Base-by-base conservation (phyloP, 2,329 filamentous ascomycete species). In the Cordyceps cateniannulata region DNA sequence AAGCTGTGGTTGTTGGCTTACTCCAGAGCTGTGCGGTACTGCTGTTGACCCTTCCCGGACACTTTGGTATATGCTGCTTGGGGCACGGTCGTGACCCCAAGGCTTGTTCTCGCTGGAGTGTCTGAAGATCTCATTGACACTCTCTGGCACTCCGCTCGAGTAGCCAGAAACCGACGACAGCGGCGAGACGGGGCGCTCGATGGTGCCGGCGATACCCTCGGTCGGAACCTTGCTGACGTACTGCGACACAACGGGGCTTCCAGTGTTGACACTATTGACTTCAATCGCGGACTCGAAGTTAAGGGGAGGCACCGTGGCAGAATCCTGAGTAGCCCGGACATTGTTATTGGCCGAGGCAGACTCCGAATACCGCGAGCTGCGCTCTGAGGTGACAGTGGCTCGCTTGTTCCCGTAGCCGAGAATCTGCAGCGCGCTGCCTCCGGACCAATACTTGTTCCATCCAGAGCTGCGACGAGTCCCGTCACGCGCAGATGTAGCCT, bases 401-500 rank as follows among this genome's bases (percentile, higher is more conserved):
- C 81, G 72, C 69, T 79, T 76, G 40, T 75, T 69, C 16, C 82
- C 84, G 57, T 86, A 82, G 16, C 85, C 85, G 8, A 89, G 76
- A 25, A 88, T 82, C 67, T 87, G 87, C 60, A 87, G 74, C 8
- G 86, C 82, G 65, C 87, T 89, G 58, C 88, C 88, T 55, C 87
- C 87, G 16, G 87, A 89, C 83, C 89, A 91, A 73, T 91, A 91
- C 58, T 84, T 78, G 71, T 90, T 90, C 88, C 88, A 91, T 52
- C 87, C 87, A 3, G 87, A 90, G 66, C 86, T 90, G 68, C 84
- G 80, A 60, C 85, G 79, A 22, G 77, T 75, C 49, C 73, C 74
- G 53, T 77, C 79, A 54, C 80, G 73, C 64, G 63, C 67, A 58
- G 69, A 73, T 63, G 63, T 65, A 63, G 60, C 75, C 62, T 22